Percentiles rank a stretch among this genome's conserved stretches.
Evolutionary conservation across 176 grass and related monocot species (phyloP).

Genomic region (Musa beccarii): DNA sequence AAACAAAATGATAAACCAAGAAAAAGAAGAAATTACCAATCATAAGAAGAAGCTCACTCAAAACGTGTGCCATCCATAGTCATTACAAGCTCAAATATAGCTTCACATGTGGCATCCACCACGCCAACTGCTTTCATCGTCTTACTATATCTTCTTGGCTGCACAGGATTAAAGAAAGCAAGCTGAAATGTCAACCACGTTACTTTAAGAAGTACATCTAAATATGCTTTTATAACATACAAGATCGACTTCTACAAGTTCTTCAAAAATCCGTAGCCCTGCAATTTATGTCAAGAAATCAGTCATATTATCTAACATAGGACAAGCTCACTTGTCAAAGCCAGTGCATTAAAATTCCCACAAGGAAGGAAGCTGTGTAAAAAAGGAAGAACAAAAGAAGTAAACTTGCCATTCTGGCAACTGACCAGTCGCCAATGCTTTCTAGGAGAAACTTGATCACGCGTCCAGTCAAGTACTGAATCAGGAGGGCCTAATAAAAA

Average conservation of each 20-base stretch:
- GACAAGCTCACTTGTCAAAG: background rate
- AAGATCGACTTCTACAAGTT: constrained; percentile 77
- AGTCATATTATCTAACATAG: too few relatives aligned
- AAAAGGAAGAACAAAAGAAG: background rate
- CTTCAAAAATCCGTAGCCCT: constrained; percentile 97
- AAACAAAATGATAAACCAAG: constrained; percentile 24
- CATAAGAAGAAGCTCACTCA: constrained; percentile 56
- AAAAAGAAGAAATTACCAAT: background rate
- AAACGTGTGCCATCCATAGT: constrained; percentile 92
- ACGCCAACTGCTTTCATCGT: constrained; percentile 94
- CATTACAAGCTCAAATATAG: constrained; percentile 95
- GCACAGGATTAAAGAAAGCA: constrained; percentile 20
- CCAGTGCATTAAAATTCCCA: background rate
- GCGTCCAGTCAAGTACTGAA: constrained; percentile 77
- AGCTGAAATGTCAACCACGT: background rate
- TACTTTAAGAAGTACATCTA: background rate
- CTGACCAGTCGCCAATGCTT: constrained; percentile 87
- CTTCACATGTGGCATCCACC: constrained; percentile 83
- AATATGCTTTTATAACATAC: constrained; percentile 30
- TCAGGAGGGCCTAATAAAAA: constrained; percentile 70
- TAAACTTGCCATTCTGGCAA: constrained; percentile 88
- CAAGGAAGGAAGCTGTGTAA: background rate
- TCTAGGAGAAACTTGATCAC: constrained; percentile 55
- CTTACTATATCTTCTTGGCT: constrained; percentile 86
- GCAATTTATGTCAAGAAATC: constrained; percentile 7